A percentile compares a stretch with the other conserved stretches of the same genome.
These are phyloP conservation scores for Naganishia kalamii DNA, from an alignment of 768 basidiomycete species.

Conservation along the genomic window DNA sequence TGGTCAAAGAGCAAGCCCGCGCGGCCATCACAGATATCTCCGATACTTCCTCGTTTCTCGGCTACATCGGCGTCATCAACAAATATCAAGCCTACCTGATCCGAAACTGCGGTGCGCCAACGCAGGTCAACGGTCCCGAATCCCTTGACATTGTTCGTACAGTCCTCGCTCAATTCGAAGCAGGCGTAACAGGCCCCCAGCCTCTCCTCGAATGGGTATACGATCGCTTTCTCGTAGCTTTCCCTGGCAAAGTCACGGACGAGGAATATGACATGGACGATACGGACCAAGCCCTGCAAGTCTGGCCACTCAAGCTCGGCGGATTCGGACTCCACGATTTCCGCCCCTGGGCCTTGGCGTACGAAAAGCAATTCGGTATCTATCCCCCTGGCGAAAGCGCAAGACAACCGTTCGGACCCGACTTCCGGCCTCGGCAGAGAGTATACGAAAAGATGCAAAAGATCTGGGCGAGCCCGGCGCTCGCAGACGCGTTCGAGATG, in stretches of 20 bases:
- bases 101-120: slow-evolving; percentile 2
- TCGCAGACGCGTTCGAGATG: background rate
- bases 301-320: slow-evolving; percentile 17
- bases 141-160: slow-evolving; percentile 1
- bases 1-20: background rate
- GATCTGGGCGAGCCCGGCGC: background rate
- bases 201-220: background rate
- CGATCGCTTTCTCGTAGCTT: background rate
- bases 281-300: background rate
- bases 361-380: background rate
- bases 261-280: background rate
- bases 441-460: background rate
- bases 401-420: background rate
- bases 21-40: slow-evolving; percentile 8
- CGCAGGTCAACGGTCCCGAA: slow-evolving; percentile 9
- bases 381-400: background rate
- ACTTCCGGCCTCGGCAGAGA: background rate
- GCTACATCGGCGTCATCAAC: slow-evolving; percentile 12
- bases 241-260: background rate
- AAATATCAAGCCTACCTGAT: slow-evolving; percentile 18
- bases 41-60: slow-evolving; percentile 9
- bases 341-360: background rate
- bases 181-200: background rate
- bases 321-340: slow-evolving; percentile 12
- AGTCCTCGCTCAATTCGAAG: slow-evolving; percentile 5